Percentiles rank a stretch among this genome's conserved stretches.
These are phyloP conservation scores for Spergularia marina DNA, from an alignment of 148 eudicot species.

Conservation along the genomic window DNA sequence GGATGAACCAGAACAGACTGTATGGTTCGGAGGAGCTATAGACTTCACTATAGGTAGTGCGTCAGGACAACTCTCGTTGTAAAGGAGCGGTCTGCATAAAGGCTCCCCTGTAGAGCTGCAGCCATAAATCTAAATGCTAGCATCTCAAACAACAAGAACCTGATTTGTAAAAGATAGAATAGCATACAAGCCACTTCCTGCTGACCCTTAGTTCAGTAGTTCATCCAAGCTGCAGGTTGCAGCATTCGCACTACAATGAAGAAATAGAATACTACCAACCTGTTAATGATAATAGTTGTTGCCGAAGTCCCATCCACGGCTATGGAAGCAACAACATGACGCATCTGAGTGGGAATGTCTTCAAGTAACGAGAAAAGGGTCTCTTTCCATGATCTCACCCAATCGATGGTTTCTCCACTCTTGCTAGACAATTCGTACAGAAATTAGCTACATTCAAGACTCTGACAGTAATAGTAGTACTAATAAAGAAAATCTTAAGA, in stretches of 20 bases:
- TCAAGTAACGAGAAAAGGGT: conserved; percentile 75
- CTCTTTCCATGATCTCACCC: conserved; percentile 81
- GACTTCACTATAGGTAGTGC: conserved; percentile 76
- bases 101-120: conserved; percentile 84
- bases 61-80: conserved; percentile 87
- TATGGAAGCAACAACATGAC: conserved; percentile 59
- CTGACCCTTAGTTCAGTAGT: neutral
- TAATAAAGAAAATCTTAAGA: neutral
- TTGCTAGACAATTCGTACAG: conserved; percentile 70
- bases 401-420: conserved; percentile 71
- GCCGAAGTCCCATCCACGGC: conserved; percentile 96
- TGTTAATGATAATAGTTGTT: conserved; percentile 76
- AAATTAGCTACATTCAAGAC: conserved; percentile 11
- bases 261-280: conserved; percentile 47
- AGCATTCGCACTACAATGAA: neutral
- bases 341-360: conserved; percentile 59
- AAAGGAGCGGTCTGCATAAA: conserved; percentile 65
- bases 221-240: neutral
- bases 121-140: conserved; percentile 22
- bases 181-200: neutral
- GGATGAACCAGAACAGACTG: conserved; percentile 88
- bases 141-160: conserved; percentile 11
- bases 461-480: neutral
- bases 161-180: neutral
- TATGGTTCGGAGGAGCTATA: conserved; percentile 86